Conservation (phyloP, 306 rosid genomes). For the Cucumis cinereus region DNA sequence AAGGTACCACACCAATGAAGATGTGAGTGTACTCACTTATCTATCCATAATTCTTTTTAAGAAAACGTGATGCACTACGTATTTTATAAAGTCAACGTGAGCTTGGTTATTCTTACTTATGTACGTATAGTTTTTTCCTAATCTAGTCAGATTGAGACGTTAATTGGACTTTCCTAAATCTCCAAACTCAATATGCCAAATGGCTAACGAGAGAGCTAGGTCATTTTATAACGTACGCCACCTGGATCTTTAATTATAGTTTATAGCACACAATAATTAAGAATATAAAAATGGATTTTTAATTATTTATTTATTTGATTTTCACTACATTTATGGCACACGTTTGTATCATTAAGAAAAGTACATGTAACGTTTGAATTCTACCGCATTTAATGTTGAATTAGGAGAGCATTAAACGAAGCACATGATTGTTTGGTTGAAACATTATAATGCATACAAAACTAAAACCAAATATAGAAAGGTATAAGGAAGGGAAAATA, state of each 20-base stretch:
- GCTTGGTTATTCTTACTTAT: no score
- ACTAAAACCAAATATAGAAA: neutral
- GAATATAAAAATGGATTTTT: neutral
- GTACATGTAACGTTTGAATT: neutral
- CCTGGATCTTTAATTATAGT: no score
- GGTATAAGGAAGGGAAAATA: neutral
- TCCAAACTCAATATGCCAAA: neutral
- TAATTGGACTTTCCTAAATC: no score
- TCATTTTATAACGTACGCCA: no score
- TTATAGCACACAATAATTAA: neutral
- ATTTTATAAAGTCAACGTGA: no score
- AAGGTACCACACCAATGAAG: no score
- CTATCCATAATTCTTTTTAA: no score
- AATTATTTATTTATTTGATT: neutral
- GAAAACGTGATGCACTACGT: no score
- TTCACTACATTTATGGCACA: neutral
- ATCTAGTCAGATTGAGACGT: no score
- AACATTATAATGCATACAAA: neutral
- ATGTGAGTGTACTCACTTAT: no score
- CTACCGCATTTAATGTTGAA: neutral
- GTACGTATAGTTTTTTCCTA: no score
- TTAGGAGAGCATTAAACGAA: neutral
- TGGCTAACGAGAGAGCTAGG: no score
- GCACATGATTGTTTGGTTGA: conserved; percentile 1
- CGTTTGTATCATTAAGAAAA: neutral